Evolutionary conservation across 306 rosid genomes (phyloP).

Genomic region (Datisca glomerata): DNA sequence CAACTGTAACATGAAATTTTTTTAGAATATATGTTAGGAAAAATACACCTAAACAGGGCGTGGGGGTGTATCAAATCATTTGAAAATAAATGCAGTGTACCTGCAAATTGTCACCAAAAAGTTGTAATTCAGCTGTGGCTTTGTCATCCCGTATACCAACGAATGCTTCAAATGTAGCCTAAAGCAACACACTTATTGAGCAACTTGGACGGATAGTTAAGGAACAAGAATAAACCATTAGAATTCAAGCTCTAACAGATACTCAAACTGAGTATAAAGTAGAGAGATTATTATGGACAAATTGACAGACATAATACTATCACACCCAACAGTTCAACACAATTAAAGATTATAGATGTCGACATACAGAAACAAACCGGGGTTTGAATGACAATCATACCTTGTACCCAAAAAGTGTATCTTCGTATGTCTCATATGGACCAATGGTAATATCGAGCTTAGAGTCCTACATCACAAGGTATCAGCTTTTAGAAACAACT

Average conservation of each 20-base stretch:
- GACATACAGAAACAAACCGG: no score
- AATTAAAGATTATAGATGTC: no score
- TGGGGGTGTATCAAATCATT: neutral
- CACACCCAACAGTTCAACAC: no score
- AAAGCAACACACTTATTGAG: slow-evolving; percentile 15
- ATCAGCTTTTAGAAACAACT: no score
- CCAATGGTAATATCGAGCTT: slow-evolving; percentile 87
- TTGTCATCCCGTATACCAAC: slow-evolving; percentile 81
- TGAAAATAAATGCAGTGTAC: slow-evolving; percentile 21
- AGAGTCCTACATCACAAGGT: slow-evolving; percentile 70
- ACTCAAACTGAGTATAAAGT: no score
- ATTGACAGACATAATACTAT: no score
- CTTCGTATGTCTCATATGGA: slow-evolving; percentile 95
- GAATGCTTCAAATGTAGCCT: slow-evolving; percentile 96
- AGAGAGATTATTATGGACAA: no score
- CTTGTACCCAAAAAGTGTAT: slow-evolving; percentile 84
- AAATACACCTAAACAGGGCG: neutral
- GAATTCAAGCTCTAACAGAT: neutral
- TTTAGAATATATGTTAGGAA: slow-evolving; percentile 10
- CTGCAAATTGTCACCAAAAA: slow-evolving; percentile 87
- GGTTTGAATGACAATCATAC: slow-evolving; percentile 17
- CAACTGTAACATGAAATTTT: slow-evolving; percentile 30
- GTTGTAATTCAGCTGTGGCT: slow-evolving; percentile 78
- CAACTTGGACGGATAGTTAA: no score
- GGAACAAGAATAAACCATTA: neutral